Evolutionary conservation across 345 rosid species (phyloP), one percentile per base, ranked within the genome.

Genomic region (Psidium guajava): DNA sequence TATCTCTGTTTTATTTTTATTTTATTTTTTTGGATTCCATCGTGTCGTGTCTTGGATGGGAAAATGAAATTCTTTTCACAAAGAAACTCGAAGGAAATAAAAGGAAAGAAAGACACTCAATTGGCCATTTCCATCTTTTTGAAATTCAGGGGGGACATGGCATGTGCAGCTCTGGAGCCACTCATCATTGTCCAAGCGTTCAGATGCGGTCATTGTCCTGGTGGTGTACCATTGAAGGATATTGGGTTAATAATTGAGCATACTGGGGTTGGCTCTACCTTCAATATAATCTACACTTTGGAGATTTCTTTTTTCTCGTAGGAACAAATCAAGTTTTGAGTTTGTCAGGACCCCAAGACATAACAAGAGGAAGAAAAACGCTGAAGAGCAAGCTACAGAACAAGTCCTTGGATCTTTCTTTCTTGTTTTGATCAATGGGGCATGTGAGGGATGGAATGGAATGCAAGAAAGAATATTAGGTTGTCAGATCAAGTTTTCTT

Each of bases 91-190:
- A 2, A 40, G 81, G 54, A 59, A 24, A 42, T 4, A 61, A 40
- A 82, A 22, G 11, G 25, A 82, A 40, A 44, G 24, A 36, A 27
- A 42, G 85, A 32, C 80, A 36, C 80, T 36, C 80, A 36, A 69
- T 69, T 69, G 80, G 80, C 40, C 80, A 69, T 69, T 69, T 69
- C 36, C 9, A 36, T 69, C 82, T 42, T 85, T 74, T 74, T 75
- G 74, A 74, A 82, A 56, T 21, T 55, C 50, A 44, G 49, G 16
- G 50, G 83, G 77, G 80, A 86, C 88, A 86, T 8, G 52, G 83
- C 88, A 86, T 86, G 88, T 86, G 88, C 85, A 57, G 75, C 88
- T 49, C 83, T 50, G 82, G 49, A 86, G 75, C 75, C 85, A 83
- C 75, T 83, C 88, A 86, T 83, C 51, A 86, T 86, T 83, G 85